Evolutionary conservation across 768 basidiomycete genomes (phyloP).

Genomic region (Pleurotus sapidus): DNA sequence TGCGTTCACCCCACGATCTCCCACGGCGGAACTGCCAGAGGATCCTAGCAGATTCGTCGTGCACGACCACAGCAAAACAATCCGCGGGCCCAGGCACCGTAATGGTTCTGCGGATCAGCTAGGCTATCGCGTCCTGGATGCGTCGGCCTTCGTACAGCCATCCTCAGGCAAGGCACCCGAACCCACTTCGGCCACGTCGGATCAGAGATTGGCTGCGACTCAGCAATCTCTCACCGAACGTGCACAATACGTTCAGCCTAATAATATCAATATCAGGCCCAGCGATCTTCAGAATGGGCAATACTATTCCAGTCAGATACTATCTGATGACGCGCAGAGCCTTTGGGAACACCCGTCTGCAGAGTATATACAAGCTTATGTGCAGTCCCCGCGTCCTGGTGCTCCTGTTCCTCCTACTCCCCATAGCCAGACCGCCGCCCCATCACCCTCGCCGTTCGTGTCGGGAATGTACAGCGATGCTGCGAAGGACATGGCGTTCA

Average conservation of each 20-base stretch:
- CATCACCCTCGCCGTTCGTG: constrained; percentile 67
- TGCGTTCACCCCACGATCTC: constrained; percentile 67
- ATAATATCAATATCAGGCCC: constrained; percentile 12
- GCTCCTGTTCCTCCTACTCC: constrained; percentile 82
- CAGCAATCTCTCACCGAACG: constrained; percentile 3
- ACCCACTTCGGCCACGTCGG: background rate
- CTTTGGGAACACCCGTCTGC: constrained; percentile 59
- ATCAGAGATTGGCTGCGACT: background rate
- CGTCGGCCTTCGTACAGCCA: constrained; percentile 46
- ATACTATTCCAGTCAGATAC: constrained; percentile 38
- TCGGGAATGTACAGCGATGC: constrained; percentile 43
- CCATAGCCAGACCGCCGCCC: constrained; percentile 70
- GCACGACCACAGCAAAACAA: constrained; percentile 14
- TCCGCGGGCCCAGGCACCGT: constrained; percentile 45
- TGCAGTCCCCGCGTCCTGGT: constrained; percentile 60
- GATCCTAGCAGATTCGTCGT: constrained; percentile 12
- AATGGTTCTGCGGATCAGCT: constrained; percentile 62
- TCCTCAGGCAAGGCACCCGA: constrained; percentile 6
- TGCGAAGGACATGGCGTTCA: constrained; percentile 34
- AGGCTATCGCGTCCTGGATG: constrained; percentile 57
- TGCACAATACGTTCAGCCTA: constrained; percentile 10
- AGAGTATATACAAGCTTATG: constrained; percentile 57
- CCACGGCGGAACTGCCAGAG: constrained; percentile 58
- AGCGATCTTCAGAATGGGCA: constrained; percentile 20
- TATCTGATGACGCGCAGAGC: constrained; percentile 56